Base-by-base conservation (phyloP, 768 basidiomycete species). In the Nidula microcarpa region DNA sequence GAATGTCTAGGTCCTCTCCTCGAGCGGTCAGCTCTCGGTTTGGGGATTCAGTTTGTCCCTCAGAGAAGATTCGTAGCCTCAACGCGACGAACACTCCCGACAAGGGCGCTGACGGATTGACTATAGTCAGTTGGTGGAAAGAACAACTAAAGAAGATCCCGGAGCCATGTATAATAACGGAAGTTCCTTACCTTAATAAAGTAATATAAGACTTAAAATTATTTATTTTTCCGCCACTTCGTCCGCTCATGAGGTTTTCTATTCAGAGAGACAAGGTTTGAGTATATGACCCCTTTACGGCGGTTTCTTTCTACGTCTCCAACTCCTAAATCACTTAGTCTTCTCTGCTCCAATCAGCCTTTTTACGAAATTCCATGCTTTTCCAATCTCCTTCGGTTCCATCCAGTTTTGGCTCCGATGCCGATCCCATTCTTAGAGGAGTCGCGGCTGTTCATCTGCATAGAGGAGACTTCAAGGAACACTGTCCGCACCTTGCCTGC, bases 51-150 rank as follows among this genome's bases (percentile, higher is more conserved):
- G 68, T 78, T 5, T 86, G 84, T 55, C 73, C 77, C 0, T 66
- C 69, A 39, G 36, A 62, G 77, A 39, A 69, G 68, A 55, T 68
- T 71, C 10, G 62, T 64, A 47, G 59, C 67, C 48, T 63, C 67
- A 0, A 30, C 33, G 36, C 79, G 74, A 5, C 62, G 56, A 17
- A 41, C 5, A 5, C 16, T 17, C 39, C 39, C 2, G 23, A 30
- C 4, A 66, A 55, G 35, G 64, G 67, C 8, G 75, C 65, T 0
- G 74, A 76, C 7, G 79, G 80, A 0, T 54, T 52, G 10, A 65
- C 61, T 7, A 68, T 84, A 1, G 62, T 85, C 9, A 65, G 76
- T 2, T 80, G 78, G 76, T 85, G 83, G 82, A 63, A 65, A 1
- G 49, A 70, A 0, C 64, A 67, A 9, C 64, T 86, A 14, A 56